These are phyloP conservation scores for Phoma sp. DNA, from an alignment of 2,329 filamentous ascomycete genomes.

Conservation along the genomic window DNA sequence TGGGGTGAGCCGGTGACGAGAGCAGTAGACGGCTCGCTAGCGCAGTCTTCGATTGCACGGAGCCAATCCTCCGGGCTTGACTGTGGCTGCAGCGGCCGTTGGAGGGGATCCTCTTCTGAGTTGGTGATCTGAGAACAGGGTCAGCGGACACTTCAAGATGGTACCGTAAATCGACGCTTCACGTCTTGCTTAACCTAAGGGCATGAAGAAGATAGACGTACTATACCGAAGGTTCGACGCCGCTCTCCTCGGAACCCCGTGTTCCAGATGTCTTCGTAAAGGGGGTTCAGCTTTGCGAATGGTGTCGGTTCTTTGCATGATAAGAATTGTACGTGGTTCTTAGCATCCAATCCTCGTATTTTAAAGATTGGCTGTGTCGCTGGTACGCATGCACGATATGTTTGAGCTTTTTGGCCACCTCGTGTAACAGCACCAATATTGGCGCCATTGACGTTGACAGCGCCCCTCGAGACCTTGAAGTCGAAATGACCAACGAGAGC, in stretches of 20 bases:
- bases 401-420: slow-evolving; percentile 21
- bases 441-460: slow-evolving; percentile 71
- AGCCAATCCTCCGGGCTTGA: slow-evolving; percentile 68
- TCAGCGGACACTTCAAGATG: slow-evolving; percentile 4
- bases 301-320: slow-evolving; percentile 58
- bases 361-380: slow-evolving; percentile 74
- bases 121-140: slow-evolving; percentile 32
- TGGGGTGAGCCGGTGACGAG: slow-evolving; percentile 75
- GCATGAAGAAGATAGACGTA: slow-evolving; percentile 30
- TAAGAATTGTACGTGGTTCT: slow-evolving; percentile 57
- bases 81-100: slow-evolving; percentile 44
- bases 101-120: slow-evolving; percentile 35
- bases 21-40: slow-evolving; percentile 51
- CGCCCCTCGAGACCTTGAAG: slow-evolving; percentile 67
- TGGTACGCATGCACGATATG: slow-evolving; percentile 68
- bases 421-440: slow-evolving; percentile 58
- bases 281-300: slow-evolving; percentile 68
- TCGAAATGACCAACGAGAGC: slow-evolving; percentile 70
- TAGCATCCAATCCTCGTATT: slow-evolving; percentile 64
- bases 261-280: slow-evolving; percentile 74
- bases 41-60: slow-evolving; percentile 51
- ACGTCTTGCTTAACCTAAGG: not conserved
- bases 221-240: slow-evolving; percentile 42
- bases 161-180: not conserved
- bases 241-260: slow-evolving; percentile 41